These are phyloP conservation scores for Lizonia empirigonia DNA, from an alignment of 2,329 filamentous ascomycete genomes.

Conservation along the genomic window DNA sequence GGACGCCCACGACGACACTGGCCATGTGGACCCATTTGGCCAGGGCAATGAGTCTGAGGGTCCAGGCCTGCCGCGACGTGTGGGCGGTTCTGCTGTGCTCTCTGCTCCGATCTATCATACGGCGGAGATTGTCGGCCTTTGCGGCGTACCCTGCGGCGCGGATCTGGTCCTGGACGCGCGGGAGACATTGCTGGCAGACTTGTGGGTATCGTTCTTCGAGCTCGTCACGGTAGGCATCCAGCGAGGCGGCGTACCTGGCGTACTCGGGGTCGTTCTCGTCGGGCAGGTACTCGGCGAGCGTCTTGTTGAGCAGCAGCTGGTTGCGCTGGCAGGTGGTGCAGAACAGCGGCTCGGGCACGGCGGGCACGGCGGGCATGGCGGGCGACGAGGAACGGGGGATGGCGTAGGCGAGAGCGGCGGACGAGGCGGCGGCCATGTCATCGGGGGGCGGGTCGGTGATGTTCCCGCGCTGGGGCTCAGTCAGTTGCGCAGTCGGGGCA, in stretches of 20 bases:
- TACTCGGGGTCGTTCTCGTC: slow-evolving; percentile 70
- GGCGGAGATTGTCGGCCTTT: slow-evolving; percentile 77
- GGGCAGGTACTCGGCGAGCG: slow-evolving; percentile 80
- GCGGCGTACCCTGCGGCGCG: slow-evolving; percentile 77
- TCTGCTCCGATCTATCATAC: slow-evolving; percentile 69
- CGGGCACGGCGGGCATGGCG: slow-evolving; percentile 17
- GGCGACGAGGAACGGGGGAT: slow-evolving; percentile 35
- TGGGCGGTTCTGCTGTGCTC: slow-evolving; percentile 28
- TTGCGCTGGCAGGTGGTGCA: slow-evolving; percentile 87
- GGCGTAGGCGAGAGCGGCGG: slow-evolving; percentile 29
- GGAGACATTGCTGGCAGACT: slow-evolving; percentile 81
- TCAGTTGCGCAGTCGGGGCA: slow-evolving; percentile 4
- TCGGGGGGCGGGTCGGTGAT: slow-evolving; percentile 82
- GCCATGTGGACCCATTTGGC: slow-evolving; percentile 52
- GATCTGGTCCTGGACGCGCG: slow-evolving; percentile 72
- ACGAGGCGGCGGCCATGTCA: slow-evolving; percentile 43
- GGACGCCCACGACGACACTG: slow-evolving; percentile 40
- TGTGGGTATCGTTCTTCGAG: slow-evolving; percentile 87
- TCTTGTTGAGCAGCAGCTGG: slow-evolving; percentile 78
- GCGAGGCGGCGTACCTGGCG: slow-evolving; percentile 68
- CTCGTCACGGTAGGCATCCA: slow-evolving; percentile 71
- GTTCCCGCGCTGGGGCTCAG: slow-evolving; percentile 72
- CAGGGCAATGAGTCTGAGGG: slow-evolving; percentile 52
- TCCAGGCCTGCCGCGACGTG: slow-evolving; percentile 50
- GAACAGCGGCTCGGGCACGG: slow-evolving; percentile 55